Base-by-base conservation (phyloP, 495 filamentous ascomycete species). In the Echria macrotheca region DNA sequence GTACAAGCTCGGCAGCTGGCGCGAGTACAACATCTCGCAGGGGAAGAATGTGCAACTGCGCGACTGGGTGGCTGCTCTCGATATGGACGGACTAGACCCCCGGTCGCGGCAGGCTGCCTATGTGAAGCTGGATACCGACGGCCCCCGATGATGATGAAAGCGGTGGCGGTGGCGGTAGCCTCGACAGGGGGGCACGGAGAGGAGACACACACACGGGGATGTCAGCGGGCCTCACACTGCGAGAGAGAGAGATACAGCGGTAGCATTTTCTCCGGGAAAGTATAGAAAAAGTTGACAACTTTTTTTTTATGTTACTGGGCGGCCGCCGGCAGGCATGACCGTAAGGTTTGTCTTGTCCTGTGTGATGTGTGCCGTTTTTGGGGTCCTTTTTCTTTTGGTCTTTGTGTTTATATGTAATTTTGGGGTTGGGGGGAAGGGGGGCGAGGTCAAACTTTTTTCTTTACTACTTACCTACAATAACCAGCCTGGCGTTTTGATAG, bases 31-130 rank as follows among this genome's bases (percentile, higher is more conserved):
- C 56, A 78, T 81, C 57, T 70, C 69, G 0, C 72, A 79, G 49
- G 84, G 83, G 2, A 72, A 69, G 46, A 78, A 75, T 12, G 77
- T 89, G n/a, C 83, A 89, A 64, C 66, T 86, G 40, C 67, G 85
- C 18, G 85, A 89, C 64, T 81, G 79, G 77, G 59, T 87, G 6
- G 64, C 67, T 6, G 82, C 76, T 9, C 69, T 89, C 23, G 84
- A 87, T 57, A 65, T 71, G 26, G 80, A 83, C 53, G 77, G 79
- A 4, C 69, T 67, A 54, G 79, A 82, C 40, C 59, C 59, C 32
- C 74, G 64, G 58, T 74, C 76, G 1, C 45, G 85, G 6, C 76
- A 82, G 50, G 64, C 68, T 47, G 73, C 74, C 3, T 82, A 82
- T 54, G 50, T 67, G 32, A 68, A 61, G 46, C 57, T 84, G 51